These are phyloP conservation scores for Mycena rosella DNA, from an alignment of 768 basidiomycete genomes.

Conservation along the genomic window DNA sequence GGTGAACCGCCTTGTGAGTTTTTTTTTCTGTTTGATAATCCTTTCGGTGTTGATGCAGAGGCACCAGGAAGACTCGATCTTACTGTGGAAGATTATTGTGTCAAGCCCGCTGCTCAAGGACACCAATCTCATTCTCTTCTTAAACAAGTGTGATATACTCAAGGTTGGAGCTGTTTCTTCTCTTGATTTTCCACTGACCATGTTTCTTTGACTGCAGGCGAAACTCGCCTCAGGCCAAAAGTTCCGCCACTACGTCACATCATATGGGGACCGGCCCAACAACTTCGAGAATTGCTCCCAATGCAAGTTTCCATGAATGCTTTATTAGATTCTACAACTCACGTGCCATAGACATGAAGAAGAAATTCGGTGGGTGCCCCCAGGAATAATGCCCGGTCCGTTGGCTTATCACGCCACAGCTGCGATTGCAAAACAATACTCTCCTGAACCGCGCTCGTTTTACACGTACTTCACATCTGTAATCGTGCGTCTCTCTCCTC, in stretches of 20 bases:
- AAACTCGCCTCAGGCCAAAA: constrained; percentile 75
- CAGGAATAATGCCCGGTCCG: no score
- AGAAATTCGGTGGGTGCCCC: constrained; percentile 67
- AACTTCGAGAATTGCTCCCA: constrained; percentile 71
- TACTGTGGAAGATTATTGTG: constrained; percentile 78
- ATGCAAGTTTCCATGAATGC: constrained; percentile 53
- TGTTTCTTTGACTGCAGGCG: constrained; percentile 47
- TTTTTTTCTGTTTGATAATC: neutral
- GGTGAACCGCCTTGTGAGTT: constrained; percentile 30
- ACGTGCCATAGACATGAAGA: constrained; percentile 66
- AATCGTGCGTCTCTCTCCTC: constrained; percentile 65
- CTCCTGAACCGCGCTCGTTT: constrained; percentile 68
- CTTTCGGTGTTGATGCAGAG: neutral
- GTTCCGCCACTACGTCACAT: constrained; percentile 73
- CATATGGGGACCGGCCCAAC: constrained; percentile 75
- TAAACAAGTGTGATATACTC: constrained; percentile 78
- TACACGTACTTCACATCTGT: constrained; percentile 82
- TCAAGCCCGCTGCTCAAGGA: constrained; percentile 74
- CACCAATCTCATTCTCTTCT: constrained; percentile 77
- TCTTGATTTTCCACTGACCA: no score
- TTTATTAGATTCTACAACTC: neutral
- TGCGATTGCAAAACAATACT: constrained; percentile 67
- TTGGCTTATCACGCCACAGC: constrained; percentile 43
- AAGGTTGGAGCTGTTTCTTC: no score
- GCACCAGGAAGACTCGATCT: constrained; percentile 70